A percentile compares a stretch with the other conserved stretches of the same genome.
These are phyloP conservation scores for Tolypocladium cylindrosporum DNA, from an alignment of 2,329 filamentous ascomycete species.

Conservation along the genomic window DNA sequence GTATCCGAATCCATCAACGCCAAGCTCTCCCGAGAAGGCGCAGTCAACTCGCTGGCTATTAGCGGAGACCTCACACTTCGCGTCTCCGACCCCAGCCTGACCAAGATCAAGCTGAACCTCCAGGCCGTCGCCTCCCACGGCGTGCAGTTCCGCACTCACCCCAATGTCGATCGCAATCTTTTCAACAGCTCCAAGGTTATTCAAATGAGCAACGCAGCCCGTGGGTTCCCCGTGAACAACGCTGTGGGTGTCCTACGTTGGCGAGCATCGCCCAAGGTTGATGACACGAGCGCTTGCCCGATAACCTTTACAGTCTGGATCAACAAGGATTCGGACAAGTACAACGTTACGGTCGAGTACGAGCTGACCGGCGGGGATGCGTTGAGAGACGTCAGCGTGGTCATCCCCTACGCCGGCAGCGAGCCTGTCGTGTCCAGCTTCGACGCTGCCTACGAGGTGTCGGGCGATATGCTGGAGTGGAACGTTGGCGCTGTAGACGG, in stretches of 20 bases:
- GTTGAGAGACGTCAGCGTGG: slow-evolving; percentile 75
- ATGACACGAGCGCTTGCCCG: slow-evolving; percentile 72
- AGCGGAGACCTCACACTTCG: slow-evolving; percentile 88
- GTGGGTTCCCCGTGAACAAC: slow-evolving; percentile 91
- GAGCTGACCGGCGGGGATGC: slow-evolving; percentile 74
- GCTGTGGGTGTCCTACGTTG: slow-evolving; percentile 87
- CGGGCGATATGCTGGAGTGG: slow-evolving; percentile 90
- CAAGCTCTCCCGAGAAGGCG: slow-evolving; percentile 78
- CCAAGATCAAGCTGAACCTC: slow-evolving; percentile 82
- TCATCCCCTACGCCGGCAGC: slow-evolving; percentile 74
- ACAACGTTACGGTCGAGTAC: slow-evolving; percentile 90
- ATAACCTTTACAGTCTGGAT: slow-evolving; percentile 98
- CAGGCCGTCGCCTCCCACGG: slow-evolving; percentile 67
- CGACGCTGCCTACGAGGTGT: slow-evolving; percentile 88
- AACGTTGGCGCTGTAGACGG: slow-evolving; percentile 78
- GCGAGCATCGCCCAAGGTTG: slow-evolving; percentile 73
- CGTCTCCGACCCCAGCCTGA: slow-evolving; percentile 79
- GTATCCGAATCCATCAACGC: slow-evolving; percentile 86
- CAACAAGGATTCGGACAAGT: slow-evolving; percentile 76
- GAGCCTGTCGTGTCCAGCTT: slow-evolving; percentile 89
- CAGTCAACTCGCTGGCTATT: slow-evolving; percentile 75
- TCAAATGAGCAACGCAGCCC: slow-evolving; percentile 78
- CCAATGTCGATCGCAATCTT: slow-evolving; percentile 83
- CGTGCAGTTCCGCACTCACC: slow-evolving; percentile 89
- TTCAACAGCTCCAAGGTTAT: slow-evolving; percentile 79